Conservation (phyloP, 179 eudicot species). For the Nepenthes alata region DNA sequence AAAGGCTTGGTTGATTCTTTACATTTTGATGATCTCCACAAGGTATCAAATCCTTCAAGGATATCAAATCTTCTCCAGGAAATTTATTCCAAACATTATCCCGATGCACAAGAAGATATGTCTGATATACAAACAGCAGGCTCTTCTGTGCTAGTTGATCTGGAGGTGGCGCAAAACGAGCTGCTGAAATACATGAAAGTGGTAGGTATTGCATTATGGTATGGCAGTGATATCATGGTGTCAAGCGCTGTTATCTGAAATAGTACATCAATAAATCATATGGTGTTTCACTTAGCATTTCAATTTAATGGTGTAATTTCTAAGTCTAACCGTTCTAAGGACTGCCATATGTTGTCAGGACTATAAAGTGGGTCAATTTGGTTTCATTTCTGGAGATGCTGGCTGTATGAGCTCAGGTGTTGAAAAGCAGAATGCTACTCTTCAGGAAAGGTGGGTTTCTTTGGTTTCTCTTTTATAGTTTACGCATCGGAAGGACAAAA, state of each 20-base stretch:
- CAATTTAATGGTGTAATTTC: too few relatives aligned
- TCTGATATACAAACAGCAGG: constrained; percentile 8
- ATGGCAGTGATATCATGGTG: neutral
- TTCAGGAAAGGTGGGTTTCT: constrained; percentile 43
- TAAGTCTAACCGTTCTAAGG: neutral
- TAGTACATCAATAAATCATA: neutral
- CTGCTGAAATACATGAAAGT: constrained; percentile 15
- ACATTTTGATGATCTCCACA: constrained; percentile 28
- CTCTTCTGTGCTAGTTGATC: constrained; percentile 18
- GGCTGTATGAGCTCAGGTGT: constrained; percentile 24
- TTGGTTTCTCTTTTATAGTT: neutral
- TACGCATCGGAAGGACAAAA: too few relatives aligned
- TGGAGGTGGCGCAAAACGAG: constrained; percentile 18
- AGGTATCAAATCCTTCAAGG: constrained; percentile 13
- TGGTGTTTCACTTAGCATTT: too few relatives aligned
- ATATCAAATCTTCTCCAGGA: constrained; percentile 16
- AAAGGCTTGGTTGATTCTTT: constrained; percentile 26
- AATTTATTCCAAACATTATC: constrained; percentile 14
- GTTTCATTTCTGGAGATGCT: constrained; percentile 11
- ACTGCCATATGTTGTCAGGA: constrained; percentile 24
- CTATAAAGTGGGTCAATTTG: constrained; percentile 11
- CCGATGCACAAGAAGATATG: constrained; percentile 11
- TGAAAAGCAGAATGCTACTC: constrained; percentile 23
- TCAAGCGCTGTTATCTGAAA: neutral
- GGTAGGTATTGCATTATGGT: constrained; percentile 10